Percentiles rank a stretch among this genome's conserved stretches.
Evolutionary conservation across 2,329 filamentous ascomycete genomes (phyloP).

Genomic region (Hymenoscyphus infarciens): DNA sequence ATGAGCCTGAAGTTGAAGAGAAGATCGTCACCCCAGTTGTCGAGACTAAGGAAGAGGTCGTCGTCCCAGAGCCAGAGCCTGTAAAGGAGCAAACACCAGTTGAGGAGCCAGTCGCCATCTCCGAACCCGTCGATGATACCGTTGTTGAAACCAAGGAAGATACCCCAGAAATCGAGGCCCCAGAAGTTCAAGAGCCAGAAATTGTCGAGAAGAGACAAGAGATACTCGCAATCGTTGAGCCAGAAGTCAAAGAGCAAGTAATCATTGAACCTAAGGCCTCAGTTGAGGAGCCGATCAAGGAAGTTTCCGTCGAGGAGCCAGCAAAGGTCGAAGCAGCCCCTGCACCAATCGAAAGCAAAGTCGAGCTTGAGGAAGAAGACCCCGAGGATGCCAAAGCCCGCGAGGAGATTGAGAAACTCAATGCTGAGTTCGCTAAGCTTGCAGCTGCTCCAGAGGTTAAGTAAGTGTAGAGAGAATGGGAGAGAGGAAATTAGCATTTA

Average conservation of each 20-base stretch:
- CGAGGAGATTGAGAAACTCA: conserved; percentile 29
- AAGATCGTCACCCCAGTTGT: conserved; percentile 14
- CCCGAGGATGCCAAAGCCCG: conserved; percentile 28
- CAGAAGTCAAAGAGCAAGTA: background rate
- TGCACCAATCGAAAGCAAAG: conserved; percentile 3
- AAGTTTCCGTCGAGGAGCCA: background rate
- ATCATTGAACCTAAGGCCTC: background rate
- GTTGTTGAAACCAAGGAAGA: conserved; percentile 18
- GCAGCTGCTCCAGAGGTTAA: conserved; percentile 14
- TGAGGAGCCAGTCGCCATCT: conserved; percentile 20
- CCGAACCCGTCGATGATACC: conserved; percentile 2
- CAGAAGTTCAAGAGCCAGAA: conserved; percentile 8
- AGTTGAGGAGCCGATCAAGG: conserved; percentile 2
- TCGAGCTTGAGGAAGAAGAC: conserved; percentile 16
- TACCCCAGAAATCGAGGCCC: background rate
- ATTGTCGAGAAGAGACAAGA: conserved; percentile 10
- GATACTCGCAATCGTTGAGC: conserved; percentile 15
- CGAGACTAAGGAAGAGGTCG: conserved; percentile 12
- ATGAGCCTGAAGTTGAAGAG: conserved; percentile 15
- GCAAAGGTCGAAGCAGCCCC: background rate
- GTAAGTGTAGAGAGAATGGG: background rate
- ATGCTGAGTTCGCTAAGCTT: conserved; percentile 28
- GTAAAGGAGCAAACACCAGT: conserved; percentile 26
- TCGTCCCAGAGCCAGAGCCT: conserved; percentile 23
- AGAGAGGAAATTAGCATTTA: background rate